A percentile compares a stretch with the other conserved stretches of the same genome.
These are phyloP conservation scores for Fagopyrum esculentum DNA, from an alignment of 148 eudicot genomes.

Conservation along the genomic window DNA sequence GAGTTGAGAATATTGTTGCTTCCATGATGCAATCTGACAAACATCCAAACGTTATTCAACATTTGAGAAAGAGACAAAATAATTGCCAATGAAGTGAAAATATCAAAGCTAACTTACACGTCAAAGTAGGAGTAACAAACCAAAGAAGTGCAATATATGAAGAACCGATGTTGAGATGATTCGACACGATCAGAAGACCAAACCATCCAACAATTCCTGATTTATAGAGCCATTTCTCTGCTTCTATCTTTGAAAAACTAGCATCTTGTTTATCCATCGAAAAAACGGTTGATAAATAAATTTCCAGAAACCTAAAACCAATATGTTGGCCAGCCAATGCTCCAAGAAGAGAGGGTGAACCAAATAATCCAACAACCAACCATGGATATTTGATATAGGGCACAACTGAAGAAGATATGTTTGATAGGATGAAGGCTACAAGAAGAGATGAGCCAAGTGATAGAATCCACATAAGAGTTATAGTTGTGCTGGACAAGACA, in stretches of 20 bases:
- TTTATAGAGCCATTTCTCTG: constrained; percentile 92
- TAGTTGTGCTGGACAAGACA: constrained; percentile 56
- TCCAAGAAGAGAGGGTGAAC: constrained; percentile 82
- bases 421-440: constrained; percentile 64
- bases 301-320: constrained; percentile 52
- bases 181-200: constrained; percentile 44
- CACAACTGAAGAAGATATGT: constrained; percentile 47
- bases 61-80: background rate
- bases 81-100: background rate
- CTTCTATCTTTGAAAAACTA: constrained; percentile 67
- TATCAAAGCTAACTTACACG: constrained; percentile 57
- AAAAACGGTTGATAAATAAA: constrained; percentile 31
- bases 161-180: constrained; percentile 64
- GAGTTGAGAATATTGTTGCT: constrained; percentile 84
- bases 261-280: constrained; percentile 33
- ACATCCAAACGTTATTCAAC: constrained; percentile 16
- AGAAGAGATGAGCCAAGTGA: constrained; percentile 48
- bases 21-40: constrained; percentile 45
- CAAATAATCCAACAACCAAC: constrained; percentile 76
- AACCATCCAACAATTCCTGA: constrained; percentile 84
- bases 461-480: constrained; percentile 73
- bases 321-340: constrained; percentile 86
- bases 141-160: constrained; percentile 75
- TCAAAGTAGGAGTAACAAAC: constrained; percentile 82
- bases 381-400: constrained; percentile 70